Conservation (phyloP, 805 yeast species). For the Candida awuae region DNA sequence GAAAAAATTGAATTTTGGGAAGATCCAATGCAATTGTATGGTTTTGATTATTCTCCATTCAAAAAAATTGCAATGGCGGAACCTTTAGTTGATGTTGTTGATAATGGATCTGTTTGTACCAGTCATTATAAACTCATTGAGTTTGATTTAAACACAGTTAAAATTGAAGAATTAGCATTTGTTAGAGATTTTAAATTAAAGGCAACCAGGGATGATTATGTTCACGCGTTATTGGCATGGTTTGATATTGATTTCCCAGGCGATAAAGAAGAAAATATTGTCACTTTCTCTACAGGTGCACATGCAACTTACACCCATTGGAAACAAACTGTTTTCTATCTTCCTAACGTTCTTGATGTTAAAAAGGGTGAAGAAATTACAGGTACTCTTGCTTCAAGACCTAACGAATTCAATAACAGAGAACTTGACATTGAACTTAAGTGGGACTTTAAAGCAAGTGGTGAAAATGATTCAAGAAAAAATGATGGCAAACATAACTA, state of each 20-base stretch:
- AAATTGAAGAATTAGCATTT: constrained; percentile 74
- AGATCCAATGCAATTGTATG: constrained; percentile 63
- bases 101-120: constrained; percentile 64
- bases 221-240: constrained; percentile 91
- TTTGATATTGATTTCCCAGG: constrained; percentile 84
- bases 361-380: constrained; percentile 68
- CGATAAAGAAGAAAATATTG: constrained; percentile 42
- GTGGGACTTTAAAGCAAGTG: constrained; percentile 44
- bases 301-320: constrained; percentile 93
- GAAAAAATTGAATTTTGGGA: constrained; percentile 94
- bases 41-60: constrained; percentile 92
- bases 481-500: constrained; percentile 54
- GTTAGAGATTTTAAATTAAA: constrained; percentile 57
- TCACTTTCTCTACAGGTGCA: constrained; percentile 88
- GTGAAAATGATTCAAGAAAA: constrained; percentile 36
- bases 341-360: constrained; percentile 64
- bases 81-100: constrained; percentile 95
- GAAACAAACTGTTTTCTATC: constrained; percentile 95
- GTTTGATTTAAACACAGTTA: constrained; percentile 85
- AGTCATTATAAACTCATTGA: constrained; percentile 62
- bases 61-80: constrained; percentile 79
- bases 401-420: constrained; percentile 74
- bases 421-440: constrained; percentile 76
- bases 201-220: constrained; percentile 69
- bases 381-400: constrained; percentile 68